Base-by-base conservation (phyloP, 306 rosid genomes). In the Lathyrus sativus region DNA sequence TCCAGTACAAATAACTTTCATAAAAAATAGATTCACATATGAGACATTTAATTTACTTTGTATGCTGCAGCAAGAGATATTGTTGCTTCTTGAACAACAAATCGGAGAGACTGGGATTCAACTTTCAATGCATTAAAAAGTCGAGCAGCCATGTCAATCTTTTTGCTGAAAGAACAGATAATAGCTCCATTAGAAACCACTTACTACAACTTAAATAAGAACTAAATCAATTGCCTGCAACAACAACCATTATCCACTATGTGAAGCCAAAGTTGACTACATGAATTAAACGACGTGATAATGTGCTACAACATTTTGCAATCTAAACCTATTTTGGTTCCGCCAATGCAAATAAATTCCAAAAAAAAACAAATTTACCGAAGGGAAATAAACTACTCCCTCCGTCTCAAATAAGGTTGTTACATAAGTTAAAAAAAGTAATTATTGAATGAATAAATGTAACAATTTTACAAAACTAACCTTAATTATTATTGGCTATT, bases 41-140 rank as follows among this genome's bases (percentile, higher is more conserved):
- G 62, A 7, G 33, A 19, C 50, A 43, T 39, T 55, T 17, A 76
- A 67, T 78, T 62, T 73, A 92, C 98, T 90, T 88, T 85, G 83
- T 92, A 92, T 14, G 98, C 96, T 45, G 79, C 72, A 74, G 90
- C 88, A 71, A 92, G 96, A 78, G 96, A 88, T 70, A 83, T 74
- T 65, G 93, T 92, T 46, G 96, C 96, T 72, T 90, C 98, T 78
- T 92, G 98, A 76, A 92, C 80, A 68, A 79, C 82, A 55, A 83
- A 85, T 57, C 96, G 91, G 73, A 88, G 92, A 74, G 89, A 82
- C 48, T 90, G 90, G 15, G 84, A 72, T 82, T 92, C 98, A 74
- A 78, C 76, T 82, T 85, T 90, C 77, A 92, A 65, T 56, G 96
- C 87, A 49, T 85, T 84, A 82, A 92, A 92, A 70, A 92, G 96